These are phyloP conservation scores for Sugiyamaella japonica DNA, from an alignment of 1,139 yeast species.

Conservation along the genomic window DNA sequence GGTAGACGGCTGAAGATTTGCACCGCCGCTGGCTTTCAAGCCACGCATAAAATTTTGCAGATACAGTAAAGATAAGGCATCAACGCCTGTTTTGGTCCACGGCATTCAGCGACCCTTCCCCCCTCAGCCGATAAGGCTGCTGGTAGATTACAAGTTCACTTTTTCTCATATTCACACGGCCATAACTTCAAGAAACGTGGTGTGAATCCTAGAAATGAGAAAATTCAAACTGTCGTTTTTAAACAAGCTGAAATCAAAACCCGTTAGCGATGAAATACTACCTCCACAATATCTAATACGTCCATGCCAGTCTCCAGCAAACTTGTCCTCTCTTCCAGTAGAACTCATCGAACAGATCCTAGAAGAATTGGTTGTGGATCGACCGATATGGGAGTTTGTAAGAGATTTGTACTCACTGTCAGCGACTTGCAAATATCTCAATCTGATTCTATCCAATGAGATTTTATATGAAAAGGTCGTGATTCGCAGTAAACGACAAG, in stretches of 20 bases:
- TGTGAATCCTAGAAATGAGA: slow-evolving; percentile 2
- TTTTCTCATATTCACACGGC: too few relatives aligned
- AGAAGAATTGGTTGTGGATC: slow-evolving; percentile 11
- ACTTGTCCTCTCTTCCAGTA: slow-evolving; percentile 8
- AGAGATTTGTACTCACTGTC: slow-evolving; percentile 22
- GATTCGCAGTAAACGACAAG: slow-evolving; percentile 24
- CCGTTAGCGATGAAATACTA: background rate
- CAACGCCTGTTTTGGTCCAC: too few relatives aligned
- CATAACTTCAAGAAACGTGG: too few relatives aligned
- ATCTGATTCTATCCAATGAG: slow-evolving; percentile 15
- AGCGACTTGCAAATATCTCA: slow-evolving; percentile 20
- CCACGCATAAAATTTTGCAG: slow-evolving; percentile 9
- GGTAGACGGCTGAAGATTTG: background rate
- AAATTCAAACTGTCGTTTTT: slow-evolving; percentile 5
- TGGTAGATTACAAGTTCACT: too few relatives aligned
- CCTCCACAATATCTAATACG: background rate
- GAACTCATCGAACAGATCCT: slow-evolving; percentile 16
- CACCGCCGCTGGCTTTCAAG: slow-evolving; percentile 2
- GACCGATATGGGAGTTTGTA: background rate
- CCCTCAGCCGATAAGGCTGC: background rate
- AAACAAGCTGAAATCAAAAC: slow-evolving; percentile 2
- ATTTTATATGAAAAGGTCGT: slow-evolving; percentile 24
- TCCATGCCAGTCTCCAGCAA: background rate
- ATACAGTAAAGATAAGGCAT: slow-evolving; percentile 3
- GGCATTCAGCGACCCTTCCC: too few relatives aligned